A percentile compares a stretch with the other conserved stretches of the same genome.
Conservation (phyloP, 2,329 filamentous ascomycete species). For the Bipolaris oryzae region DNA sequence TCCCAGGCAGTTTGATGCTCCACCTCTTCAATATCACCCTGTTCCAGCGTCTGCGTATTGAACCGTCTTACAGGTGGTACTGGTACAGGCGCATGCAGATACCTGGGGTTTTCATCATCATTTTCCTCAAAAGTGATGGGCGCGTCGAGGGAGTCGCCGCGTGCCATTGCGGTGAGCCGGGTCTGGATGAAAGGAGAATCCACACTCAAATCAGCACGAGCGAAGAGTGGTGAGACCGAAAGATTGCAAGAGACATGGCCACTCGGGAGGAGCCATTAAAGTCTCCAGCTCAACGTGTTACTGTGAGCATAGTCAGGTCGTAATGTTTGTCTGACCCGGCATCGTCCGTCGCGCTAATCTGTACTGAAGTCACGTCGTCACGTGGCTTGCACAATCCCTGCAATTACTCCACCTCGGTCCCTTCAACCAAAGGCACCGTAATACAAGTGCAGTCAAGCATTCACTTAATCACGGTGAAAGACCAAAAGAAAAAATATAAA, state of each 20-base stretch:
- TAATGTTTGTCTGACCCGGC: neutral
- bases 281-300: neutral
- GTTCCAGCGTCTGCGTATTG: constrained; percentile 6
- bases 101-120: neutral
- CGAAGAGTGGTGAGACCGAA: neutral
- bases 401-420: neutral
- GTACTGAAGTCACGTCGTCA: constrained; percentile 11
- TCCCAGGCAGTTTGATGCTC: constrained; percentile 10
- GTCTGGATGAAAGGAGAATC: neutral
- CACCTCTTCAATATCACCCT: constrained; percentile 11
- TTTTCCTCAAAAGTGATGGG: constrained; percentile 9
- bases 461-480: neutral
- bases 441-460: neutral
- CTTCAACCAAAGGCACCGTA: neutral
- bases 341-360: constrained; percentile 8
- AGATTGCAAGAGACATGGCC: neutral
- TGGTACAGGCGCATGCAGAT: neutral
- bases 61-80: neutral
- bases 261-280: neutral
- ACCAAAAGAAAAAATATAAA: neutral
- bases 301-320: neutral
- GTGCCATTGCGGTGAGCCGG: constrained; percentile 3
- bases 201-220: neutral
- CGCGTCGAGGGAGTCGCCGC: constrained; percentile 9
- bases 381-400: constrained; percentile 10